Percentiles rank a stretch among this genome's conserved stretches.
These are phyloP conservation scores for Triticum turgidum DNA, from an alignment of 176 grass and related monocot genomes.

Conservation along the genomic window DNA sequence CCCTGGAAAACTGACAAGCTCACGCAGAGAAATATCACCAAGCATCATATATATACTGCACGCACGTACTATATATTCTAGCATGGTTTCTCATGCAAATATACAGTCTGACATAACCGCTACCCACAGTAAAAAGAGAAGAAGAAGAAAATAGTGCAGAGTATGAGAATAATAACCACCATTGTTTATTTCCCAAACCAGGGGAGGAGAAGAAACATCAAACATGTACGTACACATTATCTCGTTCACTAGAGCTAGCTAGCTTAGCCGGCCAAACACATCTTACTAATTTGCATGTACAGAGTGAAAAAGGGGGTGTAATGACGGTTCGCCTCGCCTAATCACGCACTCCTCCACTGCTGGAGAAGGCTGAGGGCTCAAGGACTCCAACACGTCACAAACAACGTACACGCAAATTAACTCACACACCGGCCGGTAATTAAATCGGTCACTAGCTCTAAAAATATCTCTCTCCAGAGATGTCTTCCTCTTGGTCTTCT, in stretches of 20 bases:
- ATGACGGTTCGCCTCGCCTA: constrained; percentile 27
- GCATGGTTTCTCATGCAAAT: too few species aligned
- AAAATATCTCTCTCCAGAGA: background rate
- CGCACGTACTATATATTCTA: too few species aligned
- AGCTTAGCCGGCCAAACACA: background rate
- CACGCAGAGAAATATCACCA: too few species aligned
- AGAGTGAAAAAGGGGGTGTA: background rate
- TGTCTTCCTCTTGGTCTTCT: background rate
- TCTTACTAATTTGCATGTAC: constrained; percentile 27
- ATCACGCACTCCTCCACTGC: background rate
- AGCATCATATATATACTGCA: too few species aligned
- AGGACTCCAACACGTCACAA: constrained; percentile 32
- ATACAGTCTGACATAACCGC: too few species aligned
- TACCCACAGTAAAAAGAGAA: too few species aligned
- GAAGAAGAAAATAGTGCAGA: background rate
- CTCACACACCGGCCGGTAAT: background rate
- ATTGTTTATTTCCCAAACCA: constrained; percentile 5
- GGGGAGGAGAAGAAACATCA: background rate
- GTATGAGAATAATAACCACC: background rate
- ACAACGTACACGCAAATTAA: constrained; percentile 22
- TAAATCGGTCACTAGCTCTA: background rate
- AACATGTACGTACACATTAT: background rate
- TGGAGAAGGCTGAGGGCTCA: background rate
- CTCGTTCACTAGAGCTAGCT: background rate
- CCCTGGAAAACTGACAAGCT: too few species aligned